Evolutionary conservation across 305 asterid genomes (phyloP), one percentile per base, ranked within the genome.

Genomic region (Andrographis paniculata): DNA sequence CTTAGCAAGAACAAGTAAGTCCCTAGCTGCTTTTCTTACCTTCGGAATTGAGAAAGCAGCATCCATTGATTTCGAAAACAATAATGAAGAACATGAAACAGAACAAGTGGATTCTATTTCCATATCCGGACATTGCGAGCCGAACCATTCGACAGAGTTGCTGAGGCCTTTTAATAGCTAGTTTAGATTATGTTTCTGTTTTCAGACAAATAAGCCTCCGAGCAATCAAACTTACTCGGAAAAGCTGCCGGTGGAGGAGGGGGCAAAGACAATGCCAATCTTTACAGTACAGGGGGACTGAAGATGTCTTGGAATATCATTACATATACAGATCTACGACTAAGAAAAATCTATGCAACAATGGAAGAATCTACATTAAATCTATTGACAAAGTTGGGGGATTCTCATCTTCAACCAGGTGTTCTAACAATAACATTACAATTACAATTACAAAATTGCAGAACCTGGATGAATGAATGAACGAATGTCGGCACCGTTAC

Each of bases 151-250:
- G 69, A 66, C 36, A 56, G 55, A 28, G 76, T 59, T 73, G 74
- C 52, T 73, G 71, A 73, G 82, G 89, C 79, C 70, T 75, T 64
- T 68, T 70, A 64, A 65, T 67, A 69, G 84, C 98, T 96, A 87
- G 93, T 77, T 80, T 80, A 80, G n/a, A n/a, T 37, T 44, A 28
- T 1, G 0, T 15, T 2, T 6, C 8, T 24, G 4, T 13, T 51
- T 58, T 27, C 23, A 28, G 61, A 52, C 46, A 57, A 58, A 66
- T 49, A 62, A 55, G 56, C 64, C 72, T 78, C 84, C 94, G 87
- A 86, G 87, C 69, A 71, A 89, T 65, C 48, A 17, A 17, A 42
- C 75, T 77, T 64, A 78, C 85, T 76, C 85, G 73, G 89, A 68
- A 38, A 53, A 39, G 70, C 55, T 58, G 43, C 55, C 22, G 47